phyloP scores from a whole-genome alignment of 768 basidiomycete genomes.

The Dacryopinax primogenitus region DNA sequence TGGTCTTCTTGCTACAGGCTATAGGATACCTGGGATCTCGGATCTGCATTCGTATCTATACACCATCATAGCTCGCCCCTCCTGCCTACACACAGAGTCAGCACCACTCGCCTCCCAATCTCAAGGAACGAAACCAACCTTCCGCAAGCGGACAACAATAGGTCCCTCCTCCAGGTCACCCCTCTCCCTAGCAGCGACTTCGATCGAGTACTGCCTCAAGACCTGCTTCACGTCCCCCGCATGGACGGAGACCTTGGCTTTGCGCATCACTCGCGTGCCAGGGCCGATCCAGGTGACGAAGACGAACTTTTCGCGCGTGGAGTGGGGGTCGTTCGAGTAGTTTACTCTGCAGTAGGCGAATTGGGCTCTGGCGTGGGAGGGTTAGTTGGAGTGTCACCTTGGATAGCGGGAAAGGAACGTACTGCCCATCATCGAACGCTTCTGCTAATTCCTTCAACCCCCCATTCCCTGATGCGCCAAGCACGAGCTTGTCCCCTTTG shows the following conservation, averaged over 20 bases:
- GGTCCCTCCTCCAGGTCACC: slow-evolving; percentile 81
- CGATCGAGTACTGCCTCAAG: slow-evolving; percentile 65
- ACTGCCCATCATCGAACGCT: slow-evolving; percentile 49
- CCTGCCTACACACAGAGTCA: slow-evolving; percentile 45
- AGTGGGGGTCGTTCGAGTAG: slow-evolving; percentile 79
- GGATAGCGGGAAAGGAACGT: background rate
- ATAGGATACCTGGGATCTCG: background rate
- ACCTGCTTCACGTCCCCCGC: slow-evolving; percentile 73
- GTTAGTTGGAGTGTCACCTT: too few species aligned
- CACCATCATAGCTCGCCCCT: slow-evolving; percentile 80
- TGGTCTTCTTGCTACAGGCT: background rate
- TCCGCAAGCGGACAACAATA: slow-evolving; percentile 66
- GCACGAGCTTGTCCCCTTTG: slow-evolving; percentile 50
- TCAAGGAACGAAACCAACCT: slow-evolving; percentile 38
- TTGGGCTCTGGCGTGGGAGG: slow-evolving; percentile 38
- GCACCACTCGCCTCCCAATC: slow-evolving; percentile 1
- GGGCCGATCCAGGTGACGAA: slow-evolving; percentile 76
- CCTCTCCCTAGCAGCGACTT: slow-evolving; percentile 70
- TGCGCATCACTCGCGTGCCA: slow-evolving; percentile 77
- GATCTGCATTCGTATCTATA: background rate
- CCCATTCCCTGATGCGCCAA: slow-evolving; percentile 68
- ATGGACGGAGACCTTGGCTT: slow-evolving; percentile 91
- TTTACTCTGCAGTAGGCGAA: slow-evolving; percentile 74
- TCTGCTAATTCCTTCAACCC: slow-evolving; percentile 67
- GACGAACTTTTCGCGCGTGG: slow-evolving; percentile 75